These are phyloP conservation scores for Phytophthora syringae DNA, from an alignment of 352 stramenopile genomes.

Conservation along the genomic window DNA sequence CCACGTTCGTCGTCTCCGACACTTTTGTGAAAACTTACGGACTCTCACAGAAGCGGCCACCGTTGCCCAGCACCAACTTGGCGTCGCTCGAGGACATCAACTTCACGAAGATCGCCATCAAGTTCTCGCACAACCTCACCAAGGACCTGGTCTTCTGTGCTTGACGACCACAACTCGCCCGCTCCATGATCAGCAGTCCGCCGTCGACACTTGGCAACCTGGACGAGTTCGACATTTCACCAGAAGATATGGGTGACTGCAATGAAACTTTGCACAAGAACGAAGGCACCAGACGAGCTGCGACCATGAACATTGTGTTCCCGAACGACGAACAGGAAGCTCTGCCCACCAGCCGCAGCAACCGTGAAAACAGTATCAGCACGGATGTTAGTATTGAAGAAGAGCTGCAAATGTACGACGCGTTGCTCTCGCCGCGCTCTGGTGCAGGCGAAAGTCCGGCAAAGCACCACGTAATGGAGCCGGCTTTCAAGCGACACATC, in stretches of 20 bases:
- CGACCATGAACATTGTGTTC: conserved; percentile 30
- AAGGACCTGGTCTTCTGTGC: conserved; percentile 79
- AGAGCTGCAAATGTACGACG: conserved; percentile 60
- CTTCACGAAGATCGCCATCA: conserved; percentile 87
- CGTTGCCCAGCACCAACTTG: conserved; percentile 24
- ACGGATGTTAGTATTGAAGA: conserved; percentile 54
- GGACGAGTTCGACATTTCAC: conserved; percentile 64
- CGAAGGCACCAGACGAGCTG: conserved; percentile 15
- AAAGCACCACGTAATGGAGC: conserved; percentile 59
- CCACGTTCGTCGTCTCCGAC: conserved; percentile 70
- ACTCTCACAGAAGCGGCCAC: conserved; percentile 53
- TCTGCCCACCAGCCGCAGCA: conserved; percentile 50
- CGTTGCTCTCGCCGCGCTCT: conserved; percentile 44
- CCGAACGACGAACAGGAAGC: conserved; percentile 46
- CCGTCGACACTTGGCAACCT: conserved; percentile 55
- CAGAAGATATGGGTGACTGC: conserved; percentile 49
- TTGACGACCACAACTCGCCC: too few relatives aligned
- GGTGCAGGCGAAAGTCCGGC: conserved; percentile 14
- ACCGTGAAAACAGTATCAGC: conserved; percentile 62
- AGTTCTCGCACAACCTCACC: conserved; percentile 75
- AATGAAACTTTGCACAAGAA: conserved; percentile 23
- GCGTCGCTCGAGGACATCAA: conserved; percentile 81
- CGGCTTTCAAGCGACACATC: conserved; percentile 67
- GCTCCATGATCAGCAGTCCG: conserved; percentile 58
- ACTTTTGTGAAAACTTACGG: conserved; percentile 73